Percentiles rank a stretch among this genome's conserved stretches.
These are phyloP conservation scores for Lactarius vividus DNA, from an alignment of 768 basidiomycete genomes.

Conservation along the genomic window DNA sequence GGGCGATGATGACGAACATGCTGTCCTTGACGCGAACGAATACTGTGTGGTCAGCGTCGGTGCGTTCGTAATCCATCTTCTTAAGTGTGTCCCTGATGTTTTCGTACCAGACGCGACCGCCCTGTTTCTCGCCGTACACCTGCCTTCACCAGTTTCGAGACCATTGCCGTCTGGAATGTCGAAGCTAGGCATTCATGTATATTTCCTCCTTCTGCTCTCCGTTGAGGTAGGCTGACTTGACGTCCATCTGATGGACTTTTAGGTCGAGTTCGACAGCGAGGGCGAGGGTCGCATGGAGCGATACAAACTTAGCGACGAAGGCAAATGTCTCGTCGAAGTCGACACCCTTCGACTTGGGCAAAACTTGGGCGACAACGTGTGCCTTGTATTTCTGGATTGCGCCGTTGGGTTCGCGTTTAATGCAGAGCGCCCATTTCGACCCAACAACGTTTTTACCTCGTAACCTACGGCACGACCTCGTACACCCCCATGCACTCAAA, in stretches of 20 bases:
- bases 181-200: constrained; percentile 4
- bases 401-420: too few relatives aligned
- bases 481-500: constrained; percentile 12
- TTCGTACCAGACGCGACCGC: background rate
- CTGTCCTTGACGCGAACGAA: background rate
- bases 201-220: background rate
- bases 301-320: too few relatives aligned
- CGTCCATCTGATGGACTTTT: too few relatives aligned
- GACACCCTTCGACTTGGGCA: too few relatives aligned
- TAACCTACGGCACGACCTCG: background rate
- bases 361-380: too few relatives aligned
- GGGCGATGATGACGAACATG: constrained; percentile 19
- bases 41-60: background rate
- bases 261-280: too few relatives aligned
- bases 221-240: background rate
- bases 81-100: constrained; percentile 9
- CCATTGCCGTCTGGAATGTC: constrained; percentile 4
- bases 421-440: too few relatives aligned
- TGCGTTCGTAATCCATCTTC: constrained; percentile 8
- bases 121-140: constrained; percentile 3
- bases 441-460: background rate
- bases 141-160: background rate
- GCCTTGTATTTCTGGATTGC: too few relatives aligned
- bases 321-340: too few relatives aligned
- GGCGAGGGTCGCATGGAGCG: too few relatives aligned